These are phyloP conservation scores for Moelleriella libera DNA, from an alignment of 2,329 filamentous ascomycete genomes.

Conservation along the genomic window DNA sequence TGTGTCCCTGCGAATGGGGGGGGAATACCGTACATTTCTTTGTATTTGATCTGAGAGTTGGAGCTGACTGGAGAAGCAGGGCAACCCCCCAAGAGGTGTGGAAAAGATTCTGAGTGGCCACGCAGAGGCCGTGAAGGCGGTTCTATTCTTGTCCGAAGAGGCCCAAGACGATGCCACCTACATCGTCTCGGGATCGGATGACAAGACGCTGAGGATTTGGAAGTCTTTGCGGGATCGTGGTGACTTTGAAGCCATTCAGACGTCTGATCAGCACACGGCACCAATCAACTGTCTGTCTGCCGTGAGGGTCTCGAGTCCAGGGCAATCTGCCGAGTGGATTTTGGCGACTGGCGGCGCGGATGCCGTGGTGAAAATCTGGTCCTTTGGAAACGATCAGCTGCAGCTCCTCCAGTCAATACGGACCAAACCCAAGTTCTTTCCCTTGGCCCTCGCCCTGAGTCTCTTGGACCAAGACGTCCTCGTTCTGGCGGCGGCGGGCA, in stretches of 20 bases:
- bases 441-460: conserved; percentile 60
- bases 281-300: conserved; percentile 58
- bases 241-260: conserved; percentile 32
- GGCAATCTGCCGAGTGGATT: conserved; percentile 20
- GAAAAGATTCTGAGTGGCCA: conserved; percentile 60
- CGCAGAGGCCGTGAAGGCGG: conserved; percentile 64
- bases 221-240: conserved; percentile 14
- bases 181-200: conserved; percentile 69
- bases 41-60: no score
- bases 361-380: conserved; percentile 59
- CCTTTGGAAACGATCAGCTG: conserved; percentile 32
- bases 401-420: conserved; percentile 55
- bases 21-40: no score
- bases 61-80: no score
- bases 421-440: conserved; percentile 68
- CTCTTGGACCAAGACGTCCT: conserved; percentile 39
- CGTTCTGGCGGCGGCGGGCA: conserved; percentile 75
- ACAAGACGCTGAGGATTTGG: conserved; percentile 69
- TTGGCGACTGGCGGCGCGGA: conserved; percentile 74
- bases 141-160: conserved; percentile 55
- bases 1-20: conserved; percentile 8
- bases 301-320: conserved; percentile 17
- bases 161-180: conserved; percentile 33
- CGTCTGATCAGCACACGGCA: conserved; percentile 48
- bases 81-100: conserved; percentile 38